These are phyloP conservation scores for Potentilla sterilis DNA, from an alignment of 306 rosid genomes.

Conservation along the genomic window DNA sequence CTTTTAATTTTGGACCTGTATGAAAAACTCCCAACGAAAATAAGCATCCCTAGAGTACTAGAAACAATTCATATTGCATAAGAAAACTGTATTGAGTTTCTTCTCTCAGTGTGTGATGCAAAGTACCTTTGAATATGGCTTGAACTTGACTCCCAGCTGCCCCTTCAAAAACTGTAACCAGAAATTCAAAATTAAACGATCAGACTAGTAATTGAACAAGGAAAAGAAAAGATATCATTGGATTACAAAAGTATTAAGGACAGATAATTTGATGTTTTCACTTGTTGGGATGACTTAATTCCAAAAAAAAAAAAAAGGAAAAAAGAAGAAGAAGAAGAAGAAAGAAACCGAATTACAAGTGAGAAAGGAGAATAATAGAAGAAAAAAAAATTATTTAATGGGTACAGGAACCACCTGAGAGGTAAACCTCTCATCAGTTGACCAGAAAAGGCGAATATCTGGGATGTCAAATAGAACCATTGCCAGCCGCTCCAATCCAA, in stretches of 20 bases:
- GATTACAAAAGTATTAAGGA: conserved; percentile 24
- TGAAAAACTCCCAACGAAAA: conserved; percentile 20
- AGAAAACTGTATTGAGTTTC: conserved; percentile 6
- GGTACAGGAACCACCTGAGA: conserved; percentile 66
- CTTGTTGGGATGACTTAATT: conserved; percentile 8
- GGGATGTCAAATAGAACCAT: conserved; percentile 98
- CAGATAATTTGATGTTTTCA: conserved; percentile 8
- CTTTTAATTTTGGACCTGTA: neutral
- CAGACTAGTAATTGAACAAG: neutral
- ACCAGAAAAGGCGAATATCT: conserved; percentile 94
- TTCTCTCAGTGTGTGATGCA: neutral
- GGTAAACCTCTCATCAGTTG: conserved; percentile 84
- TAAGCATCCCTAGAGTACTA: neutral
- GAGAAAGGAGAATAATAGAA: neutral
- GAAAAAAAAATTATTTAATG: conserved; percentile 15
- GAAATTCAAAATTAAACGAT: conserved; percentile 29
- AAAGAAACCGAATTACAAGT: conserved; percentile 4
- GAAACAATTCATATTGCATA: neutral
- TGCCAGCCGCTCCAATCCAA: conserved; percentile 92
- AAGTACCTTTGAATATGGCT: conserved; percentile 89
- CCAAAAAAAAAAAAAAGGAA: neutral
- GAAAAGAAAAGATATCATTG: neutral
- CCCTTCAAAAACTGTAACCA: conserved; percentile 74
- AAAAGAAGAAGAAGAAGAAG: neutral
- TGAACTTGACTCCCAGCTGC: conserved; percentile 78